These are phyloP conservation scores for Canavalia gladiata DNA, from an alignment of 306 rosid species.

Conservation along the genomic window DNA sequence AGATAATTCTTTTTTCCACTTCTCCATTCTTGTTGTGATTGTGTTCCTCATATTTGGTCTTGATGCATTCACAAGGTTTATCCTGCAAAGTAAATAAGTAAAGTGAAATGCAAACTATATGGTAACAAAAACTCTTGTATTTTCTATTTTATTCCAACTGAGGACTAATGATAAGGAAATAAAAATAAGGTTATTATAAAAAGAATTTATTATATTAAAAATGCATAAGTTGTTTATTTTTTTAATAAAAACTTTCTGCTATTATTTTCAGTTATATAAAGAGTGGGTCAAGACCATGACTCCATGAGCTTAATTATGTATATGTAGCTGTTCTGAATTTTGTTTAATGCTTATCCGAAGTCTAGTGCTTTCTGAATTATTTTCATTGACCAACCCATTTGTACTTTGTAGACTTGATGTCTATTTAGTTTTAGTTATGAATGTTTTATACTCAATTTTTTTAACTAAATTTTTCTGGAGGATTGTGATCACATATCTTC, in stretches of 20 bases:
- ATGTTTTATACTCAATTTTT: not conserved
- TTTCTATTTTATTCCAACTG: not conserved
- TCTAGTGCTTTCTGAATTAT: not conserved
- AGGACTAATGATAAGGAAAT: not conserved
- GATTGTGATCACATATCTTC: not conserved
- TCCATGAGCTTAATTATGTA: not conserved
- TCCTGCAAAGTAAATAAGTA: not conserved
- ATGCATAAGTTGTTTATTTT: not conserved
- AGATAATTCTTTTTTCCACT: slow-evolving; percentile 69
- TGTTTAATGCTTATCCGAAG: not conserved
- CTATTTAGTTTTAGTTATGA: not conserved
- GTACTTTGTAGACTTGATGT: not conserved
- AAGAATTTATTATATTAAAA: not conserved
- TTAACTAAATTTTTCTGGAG: not conserved
- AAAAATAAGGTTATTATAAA: not conserved
- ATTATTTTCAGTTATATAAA: too few relatives aligned
- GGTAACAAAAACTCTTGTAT: not conserved
- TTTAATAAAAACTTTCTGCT: too few relatives aligned
- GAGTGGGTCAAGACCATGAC: too few relatives aligned
- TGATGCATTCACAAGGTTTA: slow-evolving; percentile 1
- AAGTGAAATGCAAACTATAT: not conserved
- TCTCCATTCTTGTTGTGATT: slow-evolving; percentile 10
- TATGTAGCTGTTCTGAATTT: not conserved
- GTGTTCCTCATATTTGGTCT: not conserved
- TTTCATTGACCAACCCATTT: not conserved